Percentiles rank a stretch among this genome's conserved stretches.
Evolutionary conservation across 805 yeast genomes (phyloP).

Genomic region (Lachancea sp.): DNA sequence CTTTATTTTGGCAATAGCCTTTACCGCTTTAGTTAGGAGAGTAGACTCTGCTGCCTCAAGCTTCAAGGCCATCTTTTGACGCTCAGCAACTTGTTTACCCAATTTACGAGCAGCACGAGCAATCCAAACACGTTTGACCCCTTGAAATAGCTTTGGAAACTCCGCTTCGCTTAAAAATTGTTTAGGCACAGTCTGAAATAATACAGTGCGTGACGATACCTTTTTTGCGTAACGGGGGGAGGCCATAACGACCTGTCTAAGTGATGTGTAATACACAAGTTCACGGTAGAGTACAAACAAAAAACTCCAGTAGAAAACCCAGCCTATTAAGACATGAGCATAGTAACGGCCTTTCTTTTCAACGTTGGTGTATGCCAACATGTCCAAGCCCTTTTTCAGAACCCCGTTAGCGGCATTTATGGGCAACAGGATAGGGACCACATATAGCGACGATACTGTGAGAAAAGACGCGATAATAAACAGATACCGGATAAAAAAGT

Average conservation of each 20-base stretch:
- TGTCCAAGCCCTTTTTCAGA: slow-evolving; percentile 62
- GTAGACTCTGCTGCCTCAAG: slow-evolving; percentile 63
- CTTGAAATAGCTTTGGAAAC: slow-evolving; percentile 68
- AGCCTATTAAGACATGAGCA: slow-evolving; percentile 78
- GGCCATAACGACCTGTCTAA: slow-evolving; percentile 70
- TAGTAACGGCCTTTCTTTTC: slow-evolving; percentile 46
- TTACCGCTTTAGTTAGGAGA: slow-evolving; percentile 56
- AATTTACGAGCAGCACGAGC: slow-evolving; percentile 57
- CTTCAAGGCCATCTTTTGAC: slow-evolving; percentile 52
- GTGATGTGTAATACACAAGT: slow-evolving; percentile 64
- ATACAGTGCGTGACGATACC: slow-evolving; percentile 71
- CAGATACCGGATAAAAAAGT: slow-evolving; percentile 77
- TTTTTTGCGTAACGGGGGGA: slow-evolving; percentile 74
- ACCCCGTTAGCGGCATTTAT: slow-evolving; percentile 68
- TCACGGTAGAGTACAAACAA: slow-evolving; percentile 78
- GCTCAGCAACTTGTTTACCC: slow-evolving; percentile 47
- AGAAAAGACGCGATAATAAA: slow-evolving; percentile 48
- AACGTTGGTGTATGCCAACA: slow-evolving; percentile 72
- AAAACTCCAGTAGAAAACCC: slow-evolving; percentile 68
- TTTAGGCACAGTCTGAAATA: slow-evolving; percentile 79
- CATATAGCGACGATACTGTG: slow-evolving; percentile 46
- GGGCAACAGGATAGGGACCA: slow-evolving; percentile 72
- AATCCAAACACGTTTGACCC: slow-evolving; percentile 77
- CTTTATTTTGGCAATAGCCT: slow-evolving; percentile 51
- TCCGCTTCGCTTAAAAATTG: slow-evolving; percentile 65